A percentile compares a stretch with the other conserved stretches of the same genome.
phyloP scores from a whole-genome alignment of 2,329 filamentous ascomycete species.

The Pyrenophora tritici-repentis region DNA sequence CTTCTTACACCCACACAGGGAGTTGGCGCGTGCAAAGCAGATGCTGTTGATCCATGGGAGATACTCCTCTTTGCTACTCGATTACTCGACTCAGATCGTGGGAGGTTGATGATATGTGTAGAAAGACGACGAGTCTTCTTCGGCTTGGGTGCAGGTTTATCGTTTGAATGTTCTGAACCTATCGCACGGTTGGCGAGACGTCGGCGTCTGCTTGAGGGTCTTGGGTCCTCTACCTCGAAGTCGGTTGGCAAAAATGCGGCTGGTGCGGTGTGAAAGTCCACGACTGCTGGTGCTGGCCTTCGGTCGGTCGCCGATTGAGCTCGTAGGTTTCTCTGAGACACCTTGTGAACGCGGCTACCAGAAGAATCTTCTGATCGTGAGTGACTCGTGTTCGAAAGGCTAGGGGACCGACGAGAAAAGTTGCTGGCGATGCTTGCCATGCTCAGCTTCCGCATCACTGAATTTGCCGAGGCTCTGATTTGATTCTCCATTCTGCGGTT shows the following conservation, averaged over 20 bases:
- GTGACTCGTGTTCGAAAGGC: constrained; percentile 54
- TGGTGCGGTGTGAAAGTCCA: constrained; percentile 56
- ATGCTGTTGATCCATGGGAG: constrained; percentile 28
- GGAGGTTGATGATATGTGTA: constrained; percentile 37
- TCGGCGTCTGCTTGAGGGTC: constrained; percentile 32
- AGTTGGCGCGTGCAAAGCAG: constrained; percentile 21
- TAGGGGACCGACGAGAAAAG: constrained; percentile 73
- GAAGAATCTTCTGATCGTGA: constrained; percentile 44
- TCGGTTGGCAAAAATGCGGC: constrained; percentile 55
- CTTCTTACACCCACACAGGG: constrained; percentile 9
- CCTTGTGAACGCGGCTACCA: constrained; percentile 33
- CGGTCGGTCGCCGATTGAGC: constrained; percentile 31
- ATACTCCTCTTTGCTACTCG: constrained; percentile 20
- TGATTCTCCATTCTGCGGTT: constrained; percentile 70
- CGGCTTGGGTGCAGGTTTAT: constrained; percentile 28
- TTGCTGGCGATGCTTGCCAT: constrained; percentile 78
- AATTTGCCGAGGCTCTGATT: constrained; percentile 78
- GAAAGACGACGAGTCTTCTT: constrained; percentile 41
- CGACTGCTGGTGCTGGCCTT: constrained; percentile 38
- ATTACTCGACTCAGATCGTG: constrained; percentile 31
- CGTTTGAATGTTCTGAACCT: constrained; percentile 27
- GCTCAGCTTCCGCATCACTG: constrained; percentile 86
- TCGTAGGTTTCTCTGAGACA: constrained; percentile 33
- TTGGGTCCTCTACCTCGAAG: constrained; percentile 49
- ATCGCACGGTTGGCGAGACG: constrained; percentile 34